These are phyloP conservation scores for Sporothrix humicola DNA, from an alignment of 2,329 filamentous ascomycete species.

Conservation along the genomic window DNA sequence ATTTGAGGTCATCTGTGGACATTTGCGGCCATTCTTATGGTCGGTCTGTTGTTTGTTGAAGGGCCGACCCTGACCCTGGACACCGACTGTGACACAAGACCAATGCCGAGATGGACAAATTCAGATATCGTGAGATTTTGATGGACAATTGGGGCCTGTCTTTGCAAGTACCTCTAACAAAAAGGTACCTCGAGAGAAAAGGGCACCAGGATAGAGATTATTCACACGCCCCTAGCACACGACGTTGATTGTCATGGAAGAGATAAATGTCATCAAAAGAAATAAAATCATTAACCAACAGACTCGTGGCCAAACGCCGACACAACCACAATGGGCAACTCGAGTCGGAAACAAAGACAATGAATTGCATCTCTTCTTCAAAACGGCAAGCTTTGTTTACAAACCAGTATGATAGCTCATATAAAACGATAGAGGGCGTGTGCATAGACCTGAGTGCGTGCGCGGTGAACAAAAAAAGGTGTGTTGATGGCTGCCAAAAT, in stretches of 20 bases:
- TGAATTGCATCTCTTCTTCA: not conserved
- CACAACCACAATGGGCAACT: not conserved
- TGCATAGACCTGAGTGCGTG: slow-evolving; percentile 6
- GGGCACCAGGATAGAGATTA: no score
- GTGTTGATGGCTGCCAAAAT: not conserved
- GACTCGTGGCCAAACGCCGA: not conserved
- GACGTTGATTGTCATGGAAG: no score
- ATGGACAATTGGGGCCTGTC: not conserved
- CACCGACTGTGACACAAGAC: slow-evolving; percentile 7
- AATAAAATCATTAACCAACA: not conserved
- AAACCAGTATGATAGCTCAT: not conserved
- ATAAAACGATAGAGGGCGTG: slow-evolving; percentile 1
- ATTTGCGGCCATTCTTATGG: not conserved
- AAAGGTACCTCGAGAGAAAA: slow-evolving; percentile 4
- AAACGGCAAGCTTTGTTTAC: not conserved
- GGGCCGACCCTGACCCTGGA: not conserved
- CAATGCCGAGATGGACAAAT: not conserved
- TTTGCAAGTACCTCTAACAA: slow-evolving; percentile 6
- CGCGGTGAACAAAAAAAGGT: slow-evolving; percentile 9
- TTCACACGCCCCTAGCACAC: not conserved
- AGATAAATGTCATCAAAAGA: not conserved
- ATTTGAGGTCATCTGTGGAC: not conserved
- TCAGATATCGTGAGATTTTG: not conserved
- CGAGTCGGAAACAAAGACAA: slow-evolving; percentile 9
- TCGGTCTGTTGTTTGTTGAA: not conserved